These are phyloP conservation scores for Amylocystis lapponica DNA, from an alignment of 768 basidiomycete genomes.

Conservation along the genomic window DNA sequence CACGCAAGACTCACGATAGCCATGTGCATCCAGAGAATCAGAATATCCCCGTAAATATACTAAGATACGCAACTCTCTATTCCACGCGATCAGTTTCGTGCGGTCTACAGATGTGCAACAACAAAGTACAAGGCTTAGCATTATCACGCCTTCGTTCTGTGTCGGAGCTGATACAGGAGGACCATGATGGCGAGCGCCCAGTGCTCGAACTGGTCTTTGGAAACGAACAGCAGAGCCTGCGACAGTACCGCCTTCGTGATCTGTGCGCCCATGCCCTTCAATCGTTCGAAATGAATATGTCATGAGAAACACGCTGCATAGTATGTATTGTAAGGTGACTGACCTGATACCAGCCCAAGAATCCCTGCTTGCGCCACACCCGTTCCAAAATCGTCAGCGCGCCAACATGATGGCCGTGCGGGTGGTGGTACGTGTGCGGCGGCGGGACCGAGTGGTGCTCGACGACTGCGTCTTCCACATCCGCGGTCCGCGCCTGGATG, in stretches of 20 bases:
- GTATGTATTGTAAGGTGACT: constrained; percentile 18
- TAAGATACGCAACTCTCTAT: too few species aligned
- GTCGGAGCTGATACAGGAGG: constrained; percentile 24
- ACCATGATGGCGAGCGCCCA: constrained; percentile 75
- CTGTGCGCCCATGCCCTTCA: constrained; percentile 91
- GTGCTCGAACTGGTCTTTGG: constrained; percentile 94
- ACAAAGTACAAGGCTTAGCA: too few species aligned
- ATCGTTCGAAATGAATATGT: background rate
- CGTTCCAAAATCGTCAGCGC: constrained; percentile 71
- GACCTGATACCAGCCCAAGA: constrained; percentile 95
- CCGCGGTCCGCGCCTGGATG: constrained; percentile 78
- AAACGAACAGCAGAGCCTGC: constrained; percentile 93
- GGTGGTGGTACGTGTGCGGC: constrained; percentile 38
- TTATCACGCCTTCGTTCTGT: constrained; percentile 5
- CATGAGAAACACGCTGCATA: constrained; percentile 1
- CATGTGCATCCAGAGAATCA: too few species aligned
- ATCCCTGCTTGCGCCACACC: constrained; percentile 72
- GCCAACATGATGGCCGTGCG: constrained; percentile 50
- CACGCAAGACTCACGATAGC: too few species aligned
- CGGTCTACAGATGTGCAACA: too few species aligned
- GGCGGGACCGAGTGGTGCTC: constrained; percentile 33
- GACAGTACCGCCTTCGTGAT: constrained; percentile 93
- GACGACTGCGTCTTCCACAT: constrained; percentile 41
- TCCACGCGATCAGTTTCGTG: too few species aligned
- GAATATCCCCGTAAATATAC: too few species aligned